Conservation (phyloP, 2,329 filamentous ascomycete genomes). For the Fusarium heterosporum region DNA sequence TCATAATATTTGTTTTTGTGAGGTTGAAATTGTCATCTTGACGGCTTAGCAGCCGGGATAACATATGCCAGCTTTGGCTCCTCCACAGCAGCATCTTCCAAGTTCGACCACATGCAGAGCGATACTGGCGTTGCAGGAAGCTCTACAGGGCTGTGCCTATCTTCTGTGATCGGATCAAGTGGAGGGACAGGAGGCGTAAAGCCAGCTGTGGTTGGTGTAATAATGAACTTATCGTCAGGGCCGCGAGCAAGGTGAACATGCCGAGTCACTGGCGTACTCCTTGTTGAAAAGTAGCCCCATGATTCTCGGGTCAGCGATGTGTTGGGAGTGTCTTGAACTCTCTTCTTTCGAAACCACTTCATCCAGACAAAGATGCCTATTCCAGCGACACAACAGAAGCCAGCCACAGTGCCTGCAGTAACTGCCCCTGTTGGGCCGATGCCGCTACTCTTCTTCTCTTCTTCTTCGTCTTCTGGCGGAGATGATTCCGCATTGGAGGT, state of each 20-base stretch:
- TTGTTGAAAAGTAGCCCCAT: slow-evolving; percentile 40
- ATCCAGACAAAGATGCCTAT: slow-evolving; percentile 45
- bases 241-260: slow-evolving; percentile 40
- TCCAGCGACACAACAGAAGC: slow-evolving; percentile 40
- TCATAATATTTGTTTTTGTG: slow-evolving; percentile 5
- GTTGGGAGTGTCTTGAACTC: slow-evolving; percentile 3
- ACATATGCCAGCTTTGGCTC: slow-evolving; percentile 47
- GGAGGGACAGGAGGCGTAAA: slow-evolving; percentile 34
- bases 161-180: slow-evolving; percentile 4
- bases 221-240: slow-evolving; percentile 44
- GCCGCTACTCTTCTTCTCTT: slow-evolving; percentile 11
- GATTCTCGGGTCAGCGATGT: slow-evolving; percentile 22
- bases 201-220: slow-evolving; percentile 41
- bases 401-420: slow-evolving; percentile 42
- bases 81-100: slow-evolving; percentile 44
- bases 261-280: slow-evolving; percentile 31
- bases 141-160: slow-evolving; percentile 38
- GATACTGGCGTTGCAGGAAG: slow-evolving; percentile 47
- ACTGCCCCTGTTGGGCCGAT: slow-evolving; percentile 40
- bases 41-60: slow-evolving; percentile 34
- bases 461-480: slow-evolving; percentile 13
- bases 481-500: slow-evolving; percentile 21
- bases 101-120: slow-evolving; percentile 45
- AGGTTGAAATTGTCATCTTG: background rate
- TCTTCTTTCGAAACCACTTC: slow-evolving; percentile 43